phyloP scores from a whole-genome alignment of 305 asterid species.

The Plantago rigida region DNA sequence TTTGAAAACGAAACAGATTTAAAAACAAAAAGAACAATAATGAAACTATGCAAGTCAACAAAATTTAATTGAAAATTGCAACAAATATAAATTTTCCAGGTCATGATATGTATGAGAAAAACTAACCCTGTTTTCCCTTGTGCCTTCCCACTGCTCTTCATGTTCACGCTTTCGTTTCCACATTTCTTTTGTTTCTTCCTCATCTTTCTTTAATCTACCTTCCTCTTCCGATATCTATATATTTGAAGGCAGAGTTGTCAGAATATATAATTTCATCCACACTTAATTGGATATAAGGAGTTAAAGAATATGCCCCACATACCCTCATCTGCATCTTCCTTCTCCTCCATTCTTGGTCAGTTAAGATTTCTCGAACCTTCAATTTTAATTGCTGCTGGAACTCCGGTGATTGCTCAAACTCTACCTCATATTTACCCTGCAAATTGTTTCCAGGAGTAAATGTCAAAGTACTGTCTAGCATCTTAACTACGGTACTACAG shows the following conservation, averaged over 20 bases:
- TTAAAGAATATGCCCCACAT: slow-evolving; percentile 24
- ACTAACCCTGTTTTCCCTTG: slow-evolving; percentile 86
- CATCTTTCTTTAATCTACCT: slow-evolving; percentile 97
- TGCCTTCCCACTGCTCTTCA: slow-evolving; percentile 99
- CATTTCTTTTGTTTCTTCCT: slow-evolving; percentile 94
- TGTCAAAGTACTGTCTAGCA: background rate
- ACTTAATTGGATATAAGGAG: slow-evolving; percentile 7
- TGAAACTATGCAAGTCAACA: too few relatives aligned
- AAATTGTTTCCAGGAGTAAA: slow-evolving; percentile 17
- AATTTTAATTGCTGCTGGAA: slow-evolving; percentile 79
- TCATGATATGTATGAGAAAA: slow-evolving; percentile 20
- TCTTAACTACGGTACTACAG: slow-evolving; percentile 14
- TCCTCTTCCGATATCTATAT: slow-evolving; percentile 94
- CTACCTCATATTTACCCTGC: slow-evolving; percentile 91
- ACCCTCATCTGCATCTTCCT: slow-evolving; percentile 99
- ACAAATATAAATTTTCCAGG: slow-evolving; percentile 5
- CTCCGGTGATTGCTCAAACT: slow-evolving; percentile 66
- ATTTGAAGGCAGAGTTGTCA: slow-evolving; percentile 14
- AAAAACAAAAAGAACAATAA: background rate
- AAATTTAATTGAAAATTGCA: too few relatives aligned
- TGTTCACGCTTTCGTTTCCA: slow-evolving; percentile 99
- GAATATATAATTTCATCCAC: slow-evolving; percentile 2
- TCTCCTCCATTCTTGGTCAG: slow-evolving; percentile 98
- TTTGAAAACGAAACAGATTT: background rate
- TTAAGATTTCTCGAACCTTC: slow-evolving; percentile 87